phyloP scores from a whole-genome alignment of 1,284 basidiomycete species.

The Caloboletus inedulis region DNA sequence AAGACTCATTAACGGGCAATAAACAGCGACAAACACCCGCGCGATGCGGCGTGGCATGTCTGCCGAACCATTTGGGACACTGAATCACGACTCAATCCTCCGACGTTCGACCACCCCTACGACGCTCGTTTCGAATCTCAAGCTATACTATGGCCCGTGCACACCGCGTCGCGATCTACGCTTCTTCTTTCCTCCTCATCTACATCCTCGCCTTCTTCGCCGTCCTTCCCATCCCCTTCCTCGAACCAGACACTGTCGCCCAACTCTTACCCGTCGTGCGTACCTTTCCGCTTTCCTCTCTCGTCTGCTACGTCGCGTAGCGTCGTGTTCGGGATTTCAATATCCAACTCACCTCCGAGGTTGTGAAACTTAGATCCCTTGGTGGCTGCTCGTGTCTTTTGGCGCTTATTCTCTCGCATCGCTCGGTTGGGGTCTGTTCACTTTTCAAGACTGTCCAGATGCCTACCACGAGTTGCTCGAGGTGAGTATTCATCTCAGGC shows the following conservation, averaged over 20 bases:
- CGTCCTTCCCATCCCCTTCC: slow-evolving; percentile 53
- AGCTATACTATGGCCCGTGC: slow-evolving; percentile 21
- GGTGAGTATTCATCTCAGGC: slow-evolving; percentile 37
- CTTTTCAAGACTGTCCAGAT: slow-evolving; percentile 72
- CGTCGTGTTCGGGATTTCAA: too few species aligned
- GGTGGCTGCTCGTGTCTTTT: slow-evolving; percentile 74
- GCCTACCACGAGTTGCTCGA: slow-evolving; percentile 67
- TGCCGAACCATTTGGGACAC: too few species aligned
- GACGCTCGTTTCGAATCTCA: background rate
- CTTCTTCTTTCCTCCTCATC: slow-evolving; percentile 9
- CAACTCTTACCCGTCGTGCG: slow-evolving; percentile 54
- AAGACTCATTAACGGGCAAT: too few species aligned
- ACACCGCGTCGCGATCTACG: slow-evolving; percentile 20
- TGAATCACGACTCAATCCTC: too few species aligned
- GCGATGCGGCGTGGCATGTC: background rate
- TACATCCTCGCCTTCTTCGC: slow-evolving; percentile 50
- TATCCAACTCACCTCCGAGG: background rate
- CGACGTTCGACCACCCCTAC: background rate
- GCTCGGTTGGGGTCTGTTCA: slow-evolving; percentile 68
- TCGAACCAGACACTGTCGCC: slow-evolving; percentile 43
- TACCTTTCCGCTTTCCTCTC: background rate
- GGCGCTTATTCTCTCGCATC: slow-evolving; percentile 73
- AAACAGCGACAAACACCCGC: background rate
- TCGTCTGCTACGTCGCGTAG: too few species aligned
- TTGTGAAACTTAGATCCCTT: slow-evolving; percentile 53